Percentiles rank a stretch among this genome's conserved stretches.
These are phyloP conservation scores for Daldinia caldariorum DNA, from an alignment of 495 filamentous ascomycete genomes.

Conservation along the genomic window DNA sequence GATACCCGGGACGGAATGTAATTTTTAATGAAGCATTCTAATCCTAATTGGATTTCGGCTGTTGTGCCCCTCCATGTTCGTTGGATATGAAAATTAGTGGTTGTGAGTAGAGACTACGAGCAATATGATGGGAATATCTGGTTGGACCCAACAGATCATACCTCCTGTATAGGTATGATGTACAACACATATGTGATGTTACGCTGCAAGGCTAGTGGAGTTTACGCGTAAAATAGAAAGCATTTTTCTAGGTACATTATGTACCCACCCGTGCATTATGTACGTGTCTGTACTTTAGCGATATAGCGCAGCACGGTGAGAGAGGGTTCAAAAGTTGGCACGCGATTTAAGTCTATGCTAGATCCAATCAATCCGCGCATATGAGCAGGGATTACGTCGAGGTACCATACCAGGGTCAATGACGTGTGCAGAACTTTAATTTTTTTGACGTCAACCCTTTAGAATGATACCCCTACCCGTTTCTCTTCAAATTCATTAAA, in stretches of 20 bases:
- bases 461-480: constrained; percentile 8
- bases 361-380: constrained; percentile 26
- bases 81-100: not conserved
- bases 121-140: too few relatives aligned
- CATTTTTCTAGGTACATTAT: too few relatives aligned
- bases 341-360: constrained; percentile 18
- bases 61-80: not conserved
- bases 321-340: constrained; percentile 11
- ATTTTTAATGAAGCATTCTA: constrained; percentile 39
- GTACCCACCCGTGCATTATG: not conserved
- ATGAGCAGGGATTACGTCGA: constrained; percentile 1
- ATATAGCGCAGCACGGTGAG: not conserved
- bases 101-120: too few relatives aligned
- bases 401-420: constrained; percentile 33
- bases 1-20: constrained; percentile 43
- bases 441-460: constrained; percentile 34
- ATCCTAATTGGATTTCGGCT: constrained; percentile 27
- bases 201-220: constrained; percentile 21
- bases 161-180: constrained; percentile 18
- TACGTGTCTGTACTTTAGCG: not conserved
- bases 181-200: not conserved
- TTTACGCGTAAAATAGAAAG: not conserved
- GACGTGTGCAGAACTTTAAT: constrained; percentile 42
- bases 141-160: too few relatives aligned
- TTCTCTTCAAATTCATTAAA: not conserved